Percentiles rank a stretch among this genome's conserved stretches.
Evolutionary conservation across 2,329 filamentous ascomycete genomes (phyloP).

Genomic region (Stylonectria norvegica): DNA sequence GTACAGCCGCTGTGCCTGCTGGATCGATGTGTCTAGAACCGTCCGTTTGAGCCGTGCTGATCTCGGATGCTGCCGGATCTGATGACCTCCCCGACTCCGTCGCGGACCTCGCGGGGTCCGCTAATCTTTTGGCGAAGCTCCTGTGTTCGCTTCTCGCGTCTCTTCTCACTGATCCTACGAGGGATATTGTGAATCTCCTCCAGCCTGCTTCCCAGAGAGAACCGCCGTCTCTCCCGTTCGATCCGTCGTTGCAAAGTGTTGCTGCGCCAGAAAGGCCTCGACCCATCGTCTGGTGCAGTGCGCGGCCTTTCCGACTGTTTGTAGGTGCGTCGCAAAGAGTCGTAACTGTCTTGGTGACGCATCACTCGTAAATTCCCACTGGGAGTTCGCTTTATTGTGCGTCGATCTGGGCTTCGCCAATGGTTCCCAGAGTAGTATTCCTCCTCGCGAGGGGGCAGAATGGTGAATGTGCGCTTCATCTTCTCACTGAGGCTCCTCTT

Average conservation of each 20-base stretch:
- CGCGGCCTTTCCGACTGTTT: conserved; percentile 33
- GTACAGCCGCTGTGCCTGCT: conserved; percentile 1
- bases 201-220: conserved; percentile 45
- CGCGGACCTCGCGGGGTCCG: conserved; percentile 54
- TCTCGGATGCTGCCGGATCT: conserved; percentile 34
- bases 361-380: conserved; percentile 61
- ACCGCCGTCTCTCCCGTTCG: conserved; percentile 29
- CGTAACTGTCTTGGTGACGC: conserved; percentile 47
- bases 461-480: conserved; percentile 58
- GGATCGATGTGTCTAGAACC: conserved; percentile 6
- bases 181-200: conserved; percentile 53
- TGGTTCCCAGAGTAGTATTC: conserved; percentile 32
- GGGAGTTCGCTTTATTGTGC: conserved; percentile 56
- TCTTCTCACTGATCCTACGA: conserved; percentile 54
- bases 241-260: conserved; percentile 26
- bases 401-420: conserved; percentile 44
- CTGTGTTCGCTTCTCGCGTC: conserved; percentile 55
- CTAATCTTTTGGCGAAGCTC: conserved; percentile 60
- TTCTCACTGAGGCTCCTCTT: conserved; percentile 50
- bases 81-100: conserved; percentile 57
- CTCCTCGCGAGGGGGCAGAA: conserved; percentile 50
- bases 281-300: conserved; percentile 27
- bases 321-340: conserved; percentile 35
- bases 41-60: conserved; percentile 12
- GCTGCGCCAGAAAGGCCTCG: conserved; percentile 31